These are phyloP conservation scores for Ligustrum vulgare DNA, from an alignment of 257 asterid species.

Conservation along the genomic window DNA sequence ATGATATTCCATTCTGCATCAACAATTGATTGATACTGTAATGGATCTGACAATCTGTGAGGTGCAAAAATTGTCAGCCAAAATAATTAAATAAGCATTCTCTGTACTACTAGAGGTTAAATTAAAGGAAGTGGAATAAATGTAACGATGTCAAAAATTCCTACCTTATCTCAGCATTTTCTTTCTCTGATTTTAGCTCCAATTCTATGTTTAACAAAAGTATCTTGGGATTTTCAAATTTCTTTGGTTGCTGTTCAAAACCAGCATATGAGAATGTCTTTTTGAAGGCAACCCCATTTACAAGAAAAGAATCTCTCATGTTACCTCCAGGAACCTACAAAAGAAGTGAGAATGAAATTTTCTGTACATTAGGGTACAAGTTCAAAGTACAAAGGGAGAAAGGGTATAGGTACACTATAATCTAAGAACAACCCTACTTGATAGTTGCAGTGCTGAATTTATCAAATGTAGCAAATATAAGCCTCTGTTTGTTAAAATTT, in stretches of 20 bases:
- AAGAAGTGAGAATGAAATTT: conserved; percentile 20
- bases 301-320: conserved; percentile 97
- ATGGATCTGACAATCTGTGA: conserved; percentile 79
- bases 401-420: not conserved
- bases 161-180: conserved; percentile 98
- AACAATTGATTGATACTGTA: conserved; percentile 90
- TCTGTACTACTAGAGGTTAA: conserved; percentile 10
- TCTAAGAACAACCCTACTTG: not conserved
- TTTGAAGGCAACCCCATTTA: conserved; percentile 96
- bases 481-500: too few species aligned
- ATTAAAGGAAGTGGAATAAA: conserved; percentile 10
- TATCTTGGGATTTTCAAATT: conserved; percentile 72
- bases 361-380: not conserved
- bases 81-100: conserved; percentile 21
- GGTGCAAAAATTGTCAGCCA: conserved; percentile 6
- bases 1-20: conserved; percentile 98
- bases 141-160: conserved; percentile 18
- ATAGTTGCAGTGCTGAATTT: not conserved
- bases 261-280: conserved; percentile 99
- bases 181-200: conserved; percentile 97
- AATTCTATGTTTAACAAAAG: conserved; percentile 87
- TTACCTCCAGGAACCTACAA: conserved; percentile 97
- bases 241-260: conserved; percentile 97
- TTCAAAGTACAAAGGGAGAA: conserved; percentile 2
- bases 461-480: not conserved